These are phyloP conservation scores for Phyllosticta ampelicida DNA, from an alignment of 2,329 filamentous ascomycete genomes.

Conservation along the genomic window DNA sequence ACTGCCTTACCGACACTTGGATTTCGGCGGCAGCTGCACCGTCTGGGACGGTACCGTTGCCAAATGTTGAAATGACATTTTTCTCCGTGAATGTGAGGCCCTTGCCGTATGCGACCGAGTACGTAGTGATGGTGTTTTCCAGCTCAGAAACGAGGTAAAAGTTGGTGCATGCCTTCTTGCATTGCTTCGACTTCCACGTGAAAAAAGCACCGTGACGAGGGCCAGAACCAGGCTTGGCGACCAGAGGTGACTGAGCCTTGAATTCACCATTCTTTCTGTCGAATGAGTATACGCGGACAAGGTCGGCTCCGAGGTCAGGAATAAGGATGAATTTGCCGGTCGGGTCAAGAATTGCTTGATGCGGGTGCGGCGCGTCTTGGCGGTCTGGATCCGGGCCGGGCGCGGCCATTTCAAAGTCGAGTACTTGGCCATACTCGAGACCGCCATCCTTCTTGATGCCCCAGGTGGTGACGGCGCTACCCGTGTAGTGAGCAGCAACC, in stretches of 20 bases:
- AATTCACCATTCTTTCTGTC: conserved; percentile 33
- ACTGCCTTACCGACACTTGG: conserved; percentile 38
- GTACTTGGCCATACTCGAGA: neutral
- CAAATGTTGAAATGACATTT: conserved; percentile 33
- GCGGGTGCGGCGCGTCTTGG: conserved; percentile 51
- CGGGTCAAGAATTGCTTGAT: conserved; percentile 55
- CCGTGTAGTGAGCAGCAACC: conserved; percentile 34
- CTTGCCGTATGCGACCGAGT: conserved; percentile 41
- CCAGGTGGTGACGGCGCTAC: conserved; percentile 28
- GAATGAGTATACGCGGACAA: conserved; percentile 49
- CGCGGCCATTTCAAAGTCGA: conserved; percentile 9
- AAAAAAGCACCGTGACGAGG: conserved; percentile 56
- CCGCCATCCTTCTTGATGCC: conserved; percentile 11
- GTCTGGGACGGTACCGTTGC: conserved; percentile 18
- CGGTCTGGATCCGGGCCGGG: conserved; percentile 32
- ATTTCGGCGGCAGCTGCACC: conserved; percentile 46
- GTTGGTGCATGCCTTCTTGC: conserved; percentile 23
- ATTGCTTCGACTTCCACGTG: conserved; percentile 14
- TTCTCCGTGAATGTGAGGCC: conserved; percentile 37
- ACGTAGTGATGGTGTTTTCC: conserved; percentile 46
- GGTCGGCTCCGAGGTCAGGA: conserved; percentile 56
- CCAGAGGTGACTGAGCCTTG: conserved; percentile 35
- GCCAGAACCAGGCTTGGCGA: conserved; percentile 44
- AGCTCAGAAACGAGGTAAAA: conserved; percentile 55
- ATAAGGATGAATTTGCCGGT: conserved; percentile 52